phyloP scores from a whole-genome alignment of 2,329 filamentous ascomycete genomes.

The Sporothrix variecibatus region DNA sequence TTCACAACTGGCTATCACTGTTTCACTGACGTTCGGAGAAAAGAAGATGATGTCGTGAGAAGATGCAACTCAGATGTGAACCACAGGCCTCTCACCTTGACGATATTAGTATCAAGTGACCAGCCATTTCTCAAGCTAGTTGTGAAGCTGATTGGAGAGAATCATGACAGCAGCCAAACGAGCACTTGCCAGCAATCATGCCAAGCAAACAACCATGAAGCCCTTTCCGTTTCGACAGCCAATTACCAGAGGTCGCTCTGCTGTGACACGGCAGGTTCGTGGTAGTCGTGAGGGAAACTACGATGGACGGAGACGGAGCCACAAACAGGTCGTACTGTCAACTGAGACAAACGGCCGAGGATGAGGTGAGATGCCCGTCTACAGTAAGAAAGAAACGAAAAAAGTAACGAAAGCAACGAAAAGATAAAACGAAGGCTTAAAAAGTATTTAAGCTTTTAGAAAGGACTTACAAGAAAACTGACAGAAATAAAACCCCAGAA shows the following conservation, averaged over 20 bases:
- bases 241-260: not conserved
- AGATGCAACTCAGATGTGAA: not conserved
- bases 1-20: not conserved
- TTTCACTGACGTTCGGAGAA: not conserved
- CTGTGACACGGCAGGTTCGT: not conserved
- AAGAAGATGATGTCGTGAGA: not conserved
- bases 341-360: constrained; percentile 4
- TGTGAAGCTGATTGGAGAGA: not conserved
- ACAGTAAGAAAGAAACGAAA: not conserved
- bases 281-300: not conserved
- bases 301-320: constrained; percentile 1
- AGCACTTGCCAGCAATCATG: not conserved
- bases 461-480: not conserved
- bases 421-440: not conserved
- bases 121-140: not conserved
- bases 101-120: not conserved
- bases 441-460: not conserved
- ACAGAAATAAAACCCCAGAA: not conserved
- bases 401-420: not conserved
- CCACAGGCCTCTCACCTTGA: not conserved
- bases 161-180: not conserved
- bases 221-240: not conserved
- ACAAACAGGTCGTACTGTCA: constrained; percentile 7
- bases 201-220: not conserved
- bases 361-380: constrained; percentile 4